Evolutionary conservation across 176 grass and related monocot species (phyloP).

Genomic region (Triticum timopheevii): DNA sequence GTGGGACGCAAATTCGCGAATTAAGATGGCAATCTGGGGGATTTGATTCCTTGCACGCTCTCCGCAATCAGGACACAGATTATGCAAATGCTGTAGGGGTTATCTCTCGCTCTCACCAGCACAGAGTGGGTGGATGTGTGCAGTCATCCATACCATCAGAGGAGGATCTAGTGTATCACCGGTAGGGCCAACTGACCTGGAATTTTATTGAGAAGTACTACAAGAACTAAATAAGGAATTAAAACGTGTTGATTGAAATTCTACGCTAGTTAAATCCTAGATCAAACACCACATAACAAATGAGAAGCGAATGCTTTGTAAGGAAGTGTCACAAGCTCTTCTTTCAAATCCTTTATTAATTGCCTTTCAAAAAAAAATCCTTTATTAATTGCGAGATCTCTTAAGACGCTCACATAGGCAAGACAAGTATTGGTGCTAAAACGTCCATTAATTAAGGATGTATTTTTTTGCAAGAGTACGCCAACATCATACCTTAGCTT

Average conservation of each 20-base stretch:
- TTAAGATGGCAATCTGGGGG: constrained; percentile 4
- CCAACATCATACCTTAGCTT: too few relatives aligned
- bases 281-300: not conserved
- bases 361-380: not conserved
- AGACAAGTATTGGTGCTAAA: too few relatives aligned
- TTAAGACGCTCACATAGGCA: too few relatives aligned
- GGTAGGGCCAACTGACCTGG: not conserved
- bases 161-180: not conserved
- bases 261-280: not conserved
- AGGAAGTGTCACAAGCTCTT: not conserved
- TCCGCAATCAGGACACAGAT: constrained; percentile 5
- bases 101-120: not conserved
- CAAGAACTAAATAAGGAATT: not conserved
- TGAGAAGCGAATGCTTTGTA: not conserved
- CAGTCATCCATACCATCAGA: constrained; percentile 2
- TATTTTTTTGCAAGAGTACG: too few relatives aligned
- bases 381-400: not conserved
- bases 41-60: constrained; percentile 35
- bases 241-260: not conserved
- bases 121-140: constrained; percentile 1
- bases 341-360: not conserved
- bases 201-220: not conserved
- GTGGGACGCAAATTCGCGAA: not conserved
- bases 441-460: too few relatives aligned
- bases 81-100: constrained; percentile 22